Evolutionary conservation across 1,284 basidiomycete genomes (phyloP).

Genomic region (Cerrena zonata): DNA sequence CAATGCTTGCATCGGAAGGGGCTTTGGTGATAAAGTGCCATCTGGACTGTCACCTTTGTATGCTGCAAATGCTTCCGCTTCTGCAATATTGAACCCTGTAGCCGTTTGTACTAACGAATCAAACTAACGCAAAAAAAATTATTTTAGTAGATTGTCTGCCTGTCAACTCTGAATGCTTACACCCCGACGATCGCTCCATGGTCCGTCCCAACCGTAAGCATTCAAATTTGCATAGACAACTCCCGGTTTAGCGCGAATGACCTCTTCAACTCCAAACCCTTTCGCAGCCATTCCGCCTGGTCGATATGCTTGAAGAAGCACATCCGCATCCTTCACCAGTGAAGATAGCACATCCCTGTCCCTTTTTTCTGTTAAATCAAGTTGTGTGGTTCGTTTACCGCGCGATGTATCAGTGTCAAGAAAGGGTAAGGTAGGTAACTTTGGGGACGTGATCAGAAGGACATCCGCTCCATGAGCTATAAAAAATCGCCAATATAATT

Average conservation of each 20-base stretch:
- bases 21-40: slow-evolving; percentile 31
- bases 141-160: background rate
- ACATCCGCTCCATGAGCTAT: slow-evolving; percentile 59
- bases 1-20: slow-evolving; percentile 57
- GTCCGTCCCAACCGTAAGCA: slow-evolving; percentile 59
- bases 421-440: slow-evolving; percentile 47
- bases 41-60: slow-evolving; percentile 20
- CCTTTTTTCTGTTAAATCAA: slow-evolving; percentile 39
- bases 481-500: slow-evolving; percentile 1
- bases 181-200: slow-evolving; percentile 52
- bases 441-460: slow-evolving; percentile 51
- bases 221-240: slow-evolving; percentile 54
- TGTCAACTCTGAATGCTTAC: slow-evolving; percentile 26
- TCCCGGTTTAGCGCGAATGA: slow-evolving; percentile 40
- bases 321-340: slow-evolving; percentile 44
- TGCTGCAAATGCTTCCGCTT: slow-evolving; percentile 42
- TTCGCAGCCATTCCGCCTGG: slow-evolving; percentile 47
- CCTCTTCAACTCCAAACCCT: slow-evolving; percentile 44
- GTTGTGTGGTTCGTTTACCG: slow-evolving; percentile 60
- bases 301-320: slow-evolving; percentile 65
- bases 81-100: slow-evolving; percentile 56
- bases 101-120: slow-evolving; percentile 67
- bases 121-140: slow-evolving; percentile 35
- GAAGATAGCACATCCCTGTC: slow-evolving; percentile 33
- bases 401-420: slow-evolving; percentile 60